Base-by-base conservation (phyloP, 2,329 filamentous ascomycete species). In the Parascedosporium putredinis region DNA sequence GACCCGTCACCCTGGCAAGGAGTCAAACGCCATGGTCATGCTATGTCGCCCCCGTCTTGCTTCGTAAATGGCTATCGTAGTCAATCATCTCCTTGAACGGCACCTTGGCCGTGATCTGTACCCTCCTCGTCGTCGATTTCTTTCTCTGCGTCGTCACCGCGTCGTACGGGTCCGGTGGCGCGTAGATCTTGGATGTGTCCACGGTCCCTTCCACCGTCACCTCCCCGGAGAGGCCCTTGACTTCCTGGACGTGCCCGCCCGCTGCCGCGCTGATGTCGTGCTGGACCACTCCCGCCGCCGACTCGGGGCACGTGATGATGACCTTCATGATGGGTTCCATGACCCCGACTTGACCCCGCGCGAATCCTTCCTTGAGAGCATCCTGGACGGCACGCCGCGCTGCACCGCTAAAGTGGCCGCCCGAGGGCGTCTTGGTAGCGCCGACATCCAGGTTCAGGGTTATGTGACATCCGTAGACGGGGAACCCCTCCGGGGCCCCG, bases 1-100 rank as follows among this genome's bases (percentile, higher is more conserved):
- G 64, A 0, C 75, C 76, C 1, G 73, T 71, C 1, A 81, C 76
- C 47, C 67, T 65, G 47, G 78, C 75, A 56, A 80, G 79, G 71
- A 76, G 54, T 78, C 76, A 57, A 79, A 73, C 3, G 74, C 68
- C 75, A 81, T 76, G 1, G 74, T 76, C 62, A 81, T 68, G 4
- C 74, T 71, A 59, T 81, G 78, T 2, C 93, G 93, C 93, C 2
- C 84, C 86, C 3, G 91, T 98, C 70, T 95, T 76, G 66, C 88
- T 90, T 48, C 93, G 75, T 55, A 98, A 67, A 62, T 94, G 87
- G 63, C 88, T 88, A 57, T 97, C 73, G 65, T 97, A 98, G 38
- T 91, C 87, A 31, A 97, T 83, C 88, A 97, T 96, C 67, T 97
- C 91, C 67, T 93, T 94, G 58, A 97, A 73, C 27, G 93, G 93